A percentile compares a stretch with the other conserved stretches of the same genome.
Evolutionary conservation across 352 stramenopile genomes (phyloP).

Genomic region (Pythium grandisporangium): DNA sequence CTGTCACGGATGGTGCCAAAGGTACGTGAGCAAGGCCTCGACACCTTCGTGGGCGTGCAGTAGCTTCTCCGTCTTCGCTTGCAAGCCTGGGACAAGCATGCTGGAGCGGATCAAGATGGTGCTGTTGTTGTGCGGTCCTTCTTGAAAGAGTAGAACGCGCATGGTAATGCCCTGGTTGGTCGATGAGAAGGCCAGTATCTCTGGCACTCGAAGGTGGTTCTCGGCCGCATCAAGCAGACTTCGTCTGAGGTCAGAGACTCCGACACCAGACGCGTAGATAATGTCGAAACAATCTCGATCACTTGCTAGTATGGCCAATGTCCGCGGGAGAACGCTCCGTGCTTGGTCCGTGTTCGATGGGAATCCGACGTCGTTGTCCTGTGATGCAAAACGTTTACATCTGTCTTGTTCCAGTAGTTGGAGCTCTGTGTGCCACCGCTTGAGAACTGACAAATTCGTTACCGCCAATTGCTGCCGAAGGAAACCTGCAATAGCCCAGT

Average conservation of each 20-base stretch:
- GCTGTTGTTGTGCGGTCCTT: too few species aligned
- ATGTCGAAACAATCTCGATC: conserved; percentile 38
- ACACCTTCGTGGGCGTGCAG: not conserved
- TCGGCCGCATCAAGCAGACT: conserved; percentile 20
- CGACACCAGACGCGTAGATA: conserved; percentile 17
- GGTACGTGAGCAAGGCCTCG: not conserved
- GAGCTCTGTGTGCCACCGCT: conserved; percentile 32
- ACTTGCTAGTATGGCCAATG: not conserved
- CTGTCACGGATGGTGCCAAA: conserved; percentile 2
- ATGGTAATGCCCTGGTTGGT: conserved; percentile 14
- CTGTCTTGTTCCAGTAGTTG: conserved; percentile 22
- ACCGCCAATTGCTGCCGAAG: conserved; percentile 21
- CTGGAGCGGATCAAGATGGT: conserved; percentile 19
- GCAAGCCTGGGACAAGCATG: conserved; percentile 15
- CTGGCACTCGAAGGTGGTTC: not conserved
- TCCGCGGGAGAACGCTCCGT: not conserved
- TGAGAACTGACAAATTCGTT: conserved; percentile 15
- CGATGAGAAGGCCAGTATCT: conserved; percentile 50
- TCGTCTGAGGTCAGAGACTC: conserved; percentile 17
- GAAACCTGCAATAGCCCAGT: conserved; percentile 49
- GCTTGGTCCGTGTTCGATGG: not conserved
- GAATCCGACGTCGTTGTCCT: not conserved
- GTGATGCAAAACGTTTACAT: too few species aligned
- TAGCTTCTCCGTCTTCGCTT: conserved; percentile 5
- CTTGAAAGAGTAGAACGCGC: conserved; percentile 24